Conservation (phyloP, 495 filamentous ascomycete genomes). For the Stereocaulon alpinum region DNA sequence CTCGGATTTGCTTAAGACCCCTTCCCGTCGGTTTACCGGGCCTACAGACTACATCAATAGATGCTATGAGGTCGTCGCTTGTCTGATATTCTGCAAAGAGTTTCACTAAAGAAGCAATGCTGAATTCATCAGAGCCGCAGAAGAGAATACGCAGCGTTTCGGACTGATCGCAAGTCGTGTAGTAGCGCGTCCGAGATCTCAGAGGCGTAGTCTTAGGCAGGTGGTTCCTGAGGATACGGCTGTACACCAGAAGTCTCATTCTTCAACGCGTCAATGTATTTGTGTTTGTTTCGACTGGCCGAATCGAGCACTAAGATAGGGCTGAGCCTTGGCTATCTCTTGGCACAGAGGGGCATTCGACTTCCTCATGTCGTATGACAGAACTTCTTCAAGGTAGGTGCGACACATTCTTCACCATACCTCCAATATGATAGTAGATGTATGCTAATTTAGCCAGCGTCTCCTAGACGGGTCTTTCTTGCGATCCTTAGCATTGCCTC, state of each 20-base stretch:
- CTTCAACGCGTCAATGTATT: not conserved
- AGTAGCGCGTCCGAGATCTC: not conserved
- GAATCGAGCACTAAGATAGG: too few relatives aligned
- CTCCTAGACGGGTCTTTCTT: not conserved
- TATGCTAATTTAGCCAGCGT: not conserved
- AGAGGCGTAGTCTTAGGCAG: not conserved
- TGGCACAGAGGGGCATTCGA: not conserved
- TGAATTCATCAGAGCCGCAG: slow-evolving; percentile 91
- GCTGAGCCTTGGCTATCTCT: not conserved
- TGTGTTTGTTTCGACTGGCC: too few relatives aligned
- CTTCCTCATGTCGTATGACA: not conserved
- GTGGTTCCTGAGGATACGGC: not conserved
- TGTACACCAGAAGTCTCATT: not conserved
- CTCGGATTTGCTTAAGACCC: slow-evolving; percentile 55
- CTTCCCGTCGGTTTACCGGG: slow-evolving; percentile 67
- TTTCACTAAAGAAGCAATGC: slow-evolving; percentile 64
- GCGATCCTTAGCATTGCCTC: too few relatives aligned
- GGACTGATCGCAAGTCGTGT: slow-evolving; percentile 27
- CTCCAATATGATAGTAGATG: not conserved
- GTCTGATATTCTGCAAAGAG: slow-evolving; percentile 49
- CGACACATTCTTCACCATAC: not conserved
- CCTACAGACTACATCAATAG: slow-evolving; percentile 80
- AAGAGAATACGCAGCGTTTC: slow-evolving; percentile 83
- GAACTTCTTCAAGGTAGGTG: not conserved
- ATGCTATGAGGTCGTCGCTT: slow-evolving; percentile 50